Percentiles rank a stretch among this genome's conserved stretches.
Conservation (phyloP, 2,329 filamentous ascomycete genomes). For the Ophiosphaerella korrae region DNA sequence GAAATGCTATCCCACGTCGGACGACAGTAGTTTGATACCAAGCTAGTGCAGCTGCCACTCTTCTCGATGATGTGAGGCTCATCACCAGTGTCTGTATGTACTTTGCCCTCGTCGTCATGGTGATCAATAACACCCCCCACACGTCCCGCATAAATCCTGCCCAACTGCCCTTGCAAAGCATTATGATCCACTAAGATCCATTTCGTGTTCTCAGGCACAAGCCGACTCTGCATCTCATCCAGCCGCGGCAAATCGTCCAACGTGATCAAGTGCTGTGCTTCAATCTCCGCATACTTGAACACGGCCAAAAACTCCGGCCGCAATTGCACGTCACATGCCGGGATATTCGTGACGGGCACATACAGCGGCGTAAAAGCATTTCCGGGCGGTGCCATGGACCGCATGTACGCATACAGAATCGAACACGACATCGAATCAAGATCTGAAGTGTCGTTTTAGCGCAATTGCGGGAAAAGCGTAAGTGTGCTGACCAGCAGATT, state of each 20-base stretch:
- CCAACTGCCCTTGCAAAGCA: slow-evolving; percentile 66
- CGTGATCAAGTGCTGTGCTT: slow-evolving; percentile 67
- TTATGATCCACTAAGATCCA: slow-evolving; percentile 87
- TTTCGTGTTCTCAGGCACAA: slow-evolving; percentile 62
- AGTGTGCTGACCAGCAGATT: slow-evolving; percentile 53
- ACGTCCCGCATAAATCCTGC: slow-evolving; percentile 55
- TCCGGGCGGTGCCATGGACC: slow-evolving; percentile 60
- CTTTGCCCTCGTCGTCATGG: slow-evolving; percentile 71
- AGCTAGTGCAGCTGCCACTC: slow-evolving; percentile 73
- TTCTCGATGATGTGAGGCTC: slow-evolving; percentile 67
- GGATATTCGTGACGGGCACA: slow-evolving; percentile 75
- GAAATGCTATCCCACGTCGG: slow-evolving; percentile 62
- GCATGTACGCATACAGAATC: slow-evolving; percentile 74
- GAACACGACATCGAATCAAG: slow-evolving; percentile 81
- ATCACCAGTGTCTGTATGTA: slow-evolving; percentile 55
- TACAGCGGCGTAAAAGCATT: slow-evolving; percentile 59
- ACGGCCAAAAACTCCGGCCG: slow-evolving; percentile 74
- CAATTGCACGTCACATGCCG: slow-evolving; percentile 69
- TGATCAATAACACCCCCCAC: slow-evolving; percentile 76
- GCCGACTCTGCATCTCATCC: slow-evolving; percentile 53
- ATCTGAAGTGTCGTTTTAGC: slow-evolving; percentile 56
- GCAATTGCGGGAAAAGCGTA: not conserved
- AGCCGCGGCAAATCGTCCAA: slow-evolving; percentile 62
- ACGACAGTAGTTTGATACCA: slow-evolving; percentile 67
- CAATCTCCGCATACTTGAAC: slow-evolving; percentile 64